Conservation (phyloP, 2,329 filamentous ascomycete genomes). For the Colletotrichum sp. region DNA sequence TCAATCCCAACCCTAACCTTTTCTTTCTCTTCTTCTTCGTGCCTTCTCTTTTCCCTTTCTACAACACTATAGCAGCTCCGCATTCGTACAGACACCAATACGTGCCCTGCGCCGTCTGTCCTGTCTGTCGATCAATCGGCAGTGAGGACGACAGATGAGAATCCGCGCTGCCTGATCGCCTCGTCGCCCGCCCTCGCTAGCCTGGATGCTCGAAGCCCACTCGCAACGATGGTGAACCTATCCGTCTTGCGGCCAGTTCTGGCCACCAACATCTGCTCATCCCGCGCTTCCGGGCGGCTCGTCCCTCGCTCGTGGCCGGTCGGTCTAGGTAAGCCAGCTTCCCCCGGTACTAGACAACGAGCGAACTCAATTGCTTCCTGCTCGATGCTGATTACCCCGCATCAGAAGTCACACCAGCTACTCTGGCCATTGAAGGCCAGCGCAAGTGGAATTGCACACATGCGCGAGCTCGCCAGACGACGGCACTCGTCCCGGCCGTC, state of each 20-base stretch:
- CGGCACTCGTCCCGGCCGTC: conserved; percentile 30
- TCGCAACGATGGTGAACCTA: conserved; percentile 12
- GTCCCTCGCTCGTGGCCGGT: conserved; percentile 2
- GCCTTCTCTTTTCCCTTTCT: neutral
- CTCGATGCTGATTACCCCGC: neutral
- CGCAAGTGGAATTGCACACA: conserved; percentile 44
- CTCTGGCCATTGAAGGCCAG: neutral
- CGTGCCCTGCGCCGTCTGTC: neutral
- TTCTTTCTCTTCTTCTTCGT: neutral
- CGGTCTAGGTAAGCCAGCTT: conserved; percentile 4
- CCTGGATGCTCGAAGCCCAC: conserved; percentile 7
- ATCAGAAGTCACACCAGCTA: neutral
- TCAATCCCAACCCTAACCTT: conserved; percentile 15
- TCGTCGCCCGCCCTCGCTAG: conserved; percentile 14
- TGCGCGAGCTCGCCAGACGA: conserved; percentile 33
- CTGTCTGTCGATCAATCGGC: neutral
- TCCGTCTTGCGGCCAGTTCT: conserved; percentile 16
- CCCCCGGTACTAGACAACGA: neutral
- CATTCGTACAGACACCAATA: neutral
- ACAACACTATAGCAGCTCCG: neutral
- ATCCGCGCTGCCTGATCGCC: neutral
- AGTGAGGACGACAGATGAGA: conserved; percentile 14
- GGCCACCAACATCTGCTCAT: conserved; percentile 11
- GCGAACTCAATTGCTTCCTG: neutral
- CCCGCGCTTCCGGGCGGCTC: conserved; percentile 4